Conservation (phyloP, 192 early-diverging fungal genomes). For the Allomyces arbusculus region DNA sequence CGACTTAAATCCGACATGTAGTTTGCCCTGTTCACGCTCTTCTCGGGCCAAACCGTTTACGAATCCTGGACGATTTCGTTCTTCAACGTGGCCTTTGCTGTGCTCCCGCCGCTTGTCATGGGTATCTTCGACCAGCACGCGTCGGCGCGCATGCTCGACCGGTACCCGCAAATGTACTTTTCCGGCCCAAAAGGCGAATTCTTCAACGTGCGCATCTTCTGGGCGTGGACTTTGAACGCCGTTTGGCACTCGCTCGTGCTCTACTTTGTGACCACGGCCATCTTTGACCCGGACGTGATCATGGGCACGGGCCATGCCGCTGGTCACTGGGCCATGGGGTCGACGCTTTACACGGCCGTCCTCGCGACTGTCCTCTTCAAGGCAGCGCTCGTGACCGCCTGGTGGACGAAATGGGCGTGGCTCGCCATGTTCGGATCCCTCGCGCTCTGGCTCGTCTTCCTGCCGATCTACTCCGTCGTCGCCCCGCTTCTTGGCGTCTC, state of each 20-base stretch:
- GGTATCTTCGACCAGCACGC: constrained; percentile 95
- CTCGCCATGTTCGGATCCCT: constrained; percentile 80
- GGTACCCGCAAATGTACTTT: constrained; percentile 88
- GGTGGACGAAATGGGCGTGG: constrained; percentile 89
- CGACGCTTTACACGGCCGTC: constrained; percentile 71
- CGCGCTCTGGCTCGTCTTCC: constrained; percentile 67
- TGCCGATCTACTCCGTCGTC: constrained; percentile 63
- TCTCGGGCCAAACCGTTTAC: constrained; percentile 93
- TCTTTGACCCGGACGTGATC: constrained; percentile 29
- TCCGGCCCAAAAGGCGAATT: too few species aligned
- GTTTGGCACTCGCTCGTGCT: constrained; percentile 64
- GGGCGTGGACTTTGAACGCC: constrained; percentile 80
- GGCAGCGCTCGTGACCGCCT: constrained; percentile 57
- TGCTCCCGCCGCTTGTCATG: constrained; percentile 86
- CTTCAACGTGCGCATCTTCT: constrained; percentile 70
- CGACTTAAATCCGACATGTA: background rate
- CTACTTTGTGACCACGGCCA: too few species aligned
- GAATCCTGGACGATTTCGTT: constrained; percentile 93
- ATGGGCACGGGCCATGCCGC: constrained; percentile 48
- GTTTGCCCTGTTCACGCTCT: constrained; percentile 69
- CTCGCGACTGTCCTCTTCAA: constrained; percentile 76
- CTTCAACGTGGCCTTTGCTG: constrained; percentile 87
- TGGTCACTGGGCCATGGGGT: constrained; percentile 80
- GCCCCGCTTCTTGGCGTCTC: constrained; percentile 44
- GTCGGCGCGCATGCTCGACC: constrained; percentile 77